Percentiles rank a stretch among this genome's conserved stretches.
Conservation (phyloP, 108 stramenopile species). For the Chaetoceros muelleri region DNA sequence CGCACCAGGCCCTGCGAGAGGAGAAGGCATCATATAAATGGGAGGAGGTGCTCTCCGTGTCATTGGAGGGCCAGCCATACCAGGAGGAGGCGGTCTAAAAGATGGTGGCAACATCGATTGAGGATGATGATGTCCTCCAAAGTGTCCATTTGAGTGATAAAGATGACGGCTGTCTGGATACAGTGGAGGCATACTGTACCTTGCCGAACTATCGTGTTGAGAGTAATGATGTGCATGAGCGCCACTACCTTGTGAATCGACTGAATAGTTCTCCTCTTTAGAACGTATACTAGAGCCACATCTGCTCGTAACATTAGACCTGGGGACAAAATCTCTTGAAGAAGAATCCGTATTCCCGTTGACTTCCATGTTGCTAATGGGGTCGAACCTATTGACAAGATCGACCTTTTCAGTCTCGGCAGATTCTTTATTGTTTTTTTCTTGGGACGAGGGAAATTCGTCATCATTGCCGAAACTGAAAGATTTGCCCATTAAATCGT, state of each 20-base stretch:
- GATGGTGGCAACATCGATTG: neutral
- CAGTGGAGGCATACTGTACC: neutral
- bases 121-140: neutral
- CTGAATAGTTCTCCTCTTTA: too few relatives aligned
- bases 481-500: neutral
- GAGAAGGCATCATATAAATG: neutral
- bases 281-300: neutral
- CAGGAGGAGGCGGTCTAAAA: neutral
- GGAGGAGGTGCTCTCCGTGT: neutral
- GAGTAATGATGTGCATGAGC: neutral
- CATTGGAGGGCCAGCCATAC: slow-evolving; percentile 1
- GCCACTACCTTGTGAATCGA: neutral
- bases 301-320: neutral
- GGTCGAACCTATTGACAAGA: neutral
- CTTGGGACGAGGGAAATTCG: neutral
- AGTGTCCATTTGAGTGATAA: neutral
- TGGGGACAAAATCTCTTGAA: neutral
- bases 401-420: neutral
- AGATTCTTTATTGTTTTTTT: neutral
- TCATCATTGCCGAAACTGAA: neutral
- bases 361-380: neutral
- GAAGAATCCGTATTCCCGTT: neutral
- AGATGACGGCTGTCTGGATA: neutral
- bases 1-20: neutral
- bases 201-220: neutral